Evolutionary conservation across 2,329 filamentous ascomycete species (phyloP), one percentile per base, ranked within the genome.

Genomic region (Fusarium pilosicola): DNA sequence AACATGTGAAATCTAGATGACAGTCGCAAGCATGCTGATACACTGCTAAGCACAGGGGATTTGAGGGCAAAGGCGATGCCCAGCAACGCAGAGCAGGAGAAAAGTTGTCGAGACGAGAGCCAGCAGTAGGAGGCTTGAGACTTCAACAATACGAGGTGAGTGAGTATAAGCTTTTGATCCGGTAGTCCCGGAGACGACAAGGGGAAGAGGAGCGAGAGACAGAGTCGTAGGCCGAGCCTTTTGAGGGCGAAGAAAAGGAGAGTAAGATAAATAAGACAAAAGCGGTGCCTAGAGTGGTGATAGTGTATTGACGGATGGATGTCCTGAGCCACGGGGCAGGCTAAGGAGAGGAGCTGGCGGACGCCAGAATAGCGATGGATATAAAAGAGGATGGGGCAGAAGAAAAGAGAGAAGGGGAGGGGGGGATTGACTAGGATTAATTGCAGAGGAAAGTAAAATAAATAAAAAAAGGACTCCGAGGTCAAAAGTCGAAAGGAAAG

Each of bases 1-100:
- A 75, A 65, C 60, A 73, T 69, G 62, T 60, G 65, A 75, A 70
- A 65, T 69, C 74, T 74, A 72, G 68, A 66, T 77, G 68, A 75
- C 75, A 63, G 58, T 71, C 64, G 68, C 39, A 74, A 69, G 68
- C 73, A 77, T 77, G 74, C 75, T 74, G 58, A 61, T 51, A 51
- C 49, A 45, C 57, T 70, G 74, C 73, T 59, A 75, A 66, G 69
- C 62, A 76, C 62, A 46, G 51, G 51, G 49, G 45, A 63, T 57
- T 64, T 62, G 64, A 65, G 67, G 56, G 68, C 55, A 62, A 56
- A 59, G 63, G 52, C 67, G 48, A 74, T 60, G 60, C 71, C 67
- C 59, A 65, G 59, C 64, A 68, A 68, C 38, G 54, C 52, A 62
- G 42, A 28, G 42, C 41, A 46, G 54, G 70, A 38, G 39, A 62